Conservation (phyloP, 139 green algal genomes). For the Chlorella sp. region DNA sequence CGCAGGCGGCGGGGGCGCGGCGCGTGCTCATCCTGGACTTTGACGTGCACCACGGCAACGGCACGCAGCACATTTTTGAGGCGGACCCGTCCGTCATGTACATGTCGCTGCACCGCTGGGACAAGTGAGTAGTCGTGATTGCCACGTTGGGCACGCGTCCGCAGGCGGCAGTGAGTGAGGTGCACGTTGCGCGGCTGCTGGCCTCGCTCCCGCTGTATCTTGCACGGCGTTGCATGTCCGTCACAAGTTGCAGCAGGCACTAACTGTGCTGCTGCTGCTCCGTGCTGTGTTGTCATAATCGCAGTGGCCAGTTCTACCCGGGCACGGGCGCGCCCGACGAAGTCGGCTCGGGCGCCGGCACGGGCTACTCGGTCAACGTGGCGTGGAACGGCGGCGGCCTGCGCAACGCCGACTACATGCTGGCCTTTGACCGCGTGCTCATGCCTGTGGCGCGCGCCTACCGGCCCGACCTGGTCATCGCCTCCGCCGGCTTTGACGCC, state of each 20-base stretch:
- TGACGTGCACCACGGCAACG: conserved; percentile 81
- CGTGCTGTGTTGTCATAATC: no score
- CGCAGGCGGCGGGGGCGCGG: conserved; percentile 30
- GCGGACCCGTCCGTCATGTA: conserved; percentile 65
- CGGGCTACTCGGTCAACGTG: conserved; percentile 67
- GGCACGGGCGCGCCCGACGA: conserved; percentile 43
- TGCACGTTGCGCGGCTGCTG: no score
- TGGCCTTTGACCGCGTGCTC: conserved; percentile 41
- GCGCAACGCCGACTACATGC: conserved; percentile 58
- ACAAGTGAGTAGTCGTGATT: conserved; percentile 34
- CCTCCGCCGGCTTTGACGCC: conserved; percentile 70
- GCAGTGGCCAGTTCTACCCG: conserved; percentile 37
- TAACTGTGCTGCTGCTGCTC: neutral
- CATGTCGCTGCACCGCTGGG: conserved; percentile 61
- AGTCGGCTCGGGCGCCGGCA: conserved; percentile 36
- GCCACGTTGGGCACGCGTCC: no score
- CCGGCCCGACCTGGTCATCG: conserved; percentile 57
- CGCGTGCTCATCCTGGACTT: conserved; percentile 72
- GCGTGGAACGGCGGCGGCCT: conserved; percentile 46
- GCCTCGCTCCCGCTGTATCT: no score
- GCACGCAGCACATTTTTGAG: conserved; percentile 70
- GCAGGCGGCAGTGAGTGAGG: no score
- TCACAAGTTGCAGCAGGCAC: no score
- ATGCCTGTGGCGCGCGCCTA: conserved; percentile 61
- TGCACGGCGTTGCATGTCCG: no score